A percentile compares a stretch with the other conserved stretches of the same genome.
phyloP scores from a whole-genome alignment of 768 basidiomycete genomes.

The Leccinum uliginosum region DNA sequence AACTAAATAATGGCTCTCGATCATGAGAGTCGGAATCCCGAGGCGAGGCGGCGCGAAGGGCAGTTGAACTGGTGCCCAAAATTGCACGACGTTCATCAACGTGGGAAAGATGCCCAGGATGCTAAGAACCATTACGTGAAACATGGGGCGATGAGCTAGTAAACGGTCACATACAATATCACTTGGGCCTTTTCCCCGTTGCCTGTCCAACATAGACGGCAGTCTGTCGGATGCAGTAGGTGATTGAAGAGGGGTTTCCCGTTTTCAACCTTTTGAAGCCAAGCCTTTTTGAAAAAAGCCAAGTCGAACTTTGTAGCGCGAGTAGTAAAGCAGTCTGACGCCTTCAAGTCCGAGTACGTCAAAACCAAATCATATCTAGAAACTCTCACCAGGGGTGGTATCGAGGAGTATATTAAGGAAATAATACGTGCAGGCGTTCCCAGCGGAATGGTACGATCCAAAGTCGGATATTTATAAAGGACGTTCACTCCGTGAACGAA shows the following conservation, averaged over 20 bases:
- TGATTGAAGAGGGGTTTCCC: slow-evolving; percentile 72
- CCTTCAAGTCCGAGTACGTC: slow-evolving; percentile 36
- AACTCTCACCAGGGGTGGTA: slow-evolving; percentile 52
- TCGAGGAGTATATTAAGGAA: slow-evolving; percentile 92
- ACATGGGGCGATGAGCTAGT: background rate
- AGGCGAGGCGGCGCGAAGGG: slow-evolving; percentile 38
- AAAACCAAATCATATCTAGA: slow-evolving; percentile 2
- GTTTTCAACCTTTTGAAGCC: slow-evolving; percentile 75
- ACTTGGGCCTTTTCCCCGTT: slow-evolving; percentile 66
- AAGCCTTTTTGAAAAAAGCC: slow-evolving; percentile 58
- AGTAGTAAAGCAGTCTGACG: slow-evolving; percentile 79
- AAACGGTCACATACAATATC: slow-evolving; percentile 59
- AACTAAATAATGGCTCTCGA: slow-evolving; percentile 60
- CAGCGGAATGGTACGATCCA: slow-evolving; percentile 60
- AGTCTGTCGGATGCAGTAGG: slow-evolving; percentile 73
- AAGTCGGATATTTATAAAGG: slow-evolving; percentile 73
- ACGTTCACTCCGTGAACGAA: slow-evolving; percentile 79
- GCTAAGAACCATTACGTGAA: slow-evolving; percentile 34
- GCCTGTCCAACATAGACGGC: slow-evolving; percentile 85
- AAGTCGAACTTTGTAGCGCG: slow-evolving; percentile 59
- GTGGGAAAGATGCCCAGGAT: slow-evolving; percentile 92
- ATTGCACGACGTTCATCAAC: slow-evolving; percentile 85
- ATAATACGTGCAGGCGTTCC: slow-evolving; percentile 89
- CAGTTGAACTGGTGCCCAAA: slow-evolving; percentile 54
- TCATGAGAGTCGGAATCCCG: slow-evolving; percentile 39